Evolutionary conservation across 768 basidiomycete genomes (phyloP), one percentile per base, ranked within the genome.

Genomic region (Chalciporus sphaerocephalus): DNA sequence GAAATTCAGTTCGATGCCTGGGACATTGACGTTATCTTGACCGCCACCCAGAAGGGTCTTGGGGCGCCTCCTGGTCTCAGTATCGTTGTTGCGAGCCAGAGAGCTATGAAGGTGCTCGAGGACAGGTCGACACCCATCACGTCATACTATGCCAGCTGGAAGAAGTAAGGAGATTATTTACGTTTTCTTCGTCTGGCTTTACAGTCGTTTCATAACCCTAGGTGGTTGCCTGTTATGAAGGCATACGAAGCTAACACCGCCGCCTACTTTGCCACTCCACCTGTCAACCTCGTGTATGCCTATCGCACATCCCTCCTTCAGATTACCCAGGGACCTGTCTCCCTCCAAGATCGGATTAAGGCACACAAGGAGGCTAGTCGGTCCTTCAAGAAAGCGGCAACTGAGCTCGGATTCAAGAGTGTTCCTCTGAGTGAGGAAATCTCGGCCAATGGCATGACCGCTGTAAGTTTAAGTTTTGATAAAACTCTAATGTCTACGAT

Each of bases 381-480:
- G 44, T 78, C 77, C 46, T 67, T 99, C 65, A 92, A 89, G 67
- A 66, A 76, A 6, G 78, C 80, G 1, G 81, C 83, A 5, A 60
- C 68, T 34, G 72, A 69, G 17, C 71, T 95, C 34, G 93, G 92
- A 2, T 70, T 97, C 54, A 82, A 71, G 58, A 81, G 81, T 57
- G 73, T 98, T 7, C 80, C 94, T 7, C 59, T 78, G 10, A 70
- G 75, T 21, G 71, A 79, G 2, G 69, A 74, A 2, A 74, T 78
- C 47, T 76, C 86, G 15, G 94, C 96, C 3, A 95, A 94, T 60
- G 94, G 95, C 32, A 97, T 99, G 96, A 89, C 87, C 6, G 94
- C 93, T 33, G 83, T 90, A 58, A 51, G 72, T 59, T 32, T n/a
- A n/a, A 11, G 22, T 11, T 37, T 37, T 23, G 15, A 21, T 21